phyloP scores from a whole-genome alignment of 1,139 yeast genomes.

The Taphrina pruni region DNA sequence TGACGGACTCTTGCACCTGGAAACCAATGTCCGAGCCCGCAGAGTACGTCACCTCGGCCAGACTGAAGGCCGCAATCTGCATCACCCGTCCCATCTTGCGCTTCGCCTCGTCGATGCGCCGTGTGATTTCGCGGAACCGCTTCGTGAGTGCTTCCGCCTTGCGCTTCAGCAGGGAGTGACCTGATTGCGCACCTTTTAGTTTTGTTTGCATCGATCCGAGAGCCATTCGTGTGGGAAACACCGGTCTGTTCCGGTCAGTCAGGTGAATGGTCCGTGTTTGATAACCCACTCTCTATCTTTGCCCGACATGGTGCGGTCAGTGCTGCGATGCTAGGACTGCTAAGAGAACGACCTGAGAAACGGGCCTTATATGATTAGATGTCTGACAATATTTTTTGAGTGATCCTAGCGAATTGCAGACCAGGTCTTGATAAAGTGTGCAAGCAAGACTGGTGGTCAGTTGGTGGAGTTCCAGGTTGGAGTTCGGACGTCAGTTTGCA shows the following conservation, averaged over 20 bases:
- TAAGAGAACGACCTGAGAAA: no score
- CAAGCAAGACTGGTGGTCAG: conserved; percentile 2
- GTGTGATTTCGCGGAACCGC: conserved; percentile 93
- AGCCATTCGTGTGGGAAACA: conserved; percentile 40
- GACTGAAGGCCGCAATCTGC: conserved; percentile 97
- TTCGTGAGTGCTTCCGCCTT: conserved; percentile 96
- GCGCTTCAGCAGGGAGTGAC: conserved; percentile 89
- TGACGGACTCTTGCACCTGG: conserved; percentile 94
- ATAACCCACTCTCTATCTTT: conserved; percentile 31
- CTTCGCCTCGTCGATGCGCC: conserved; percentile 91
- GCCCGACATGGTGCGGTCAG: conserved; percentile 34
- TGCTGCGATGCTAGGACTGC: not conserved
- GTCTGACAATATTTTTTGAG: no score
- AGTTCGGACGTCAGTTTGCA: conserved; percentile 8
- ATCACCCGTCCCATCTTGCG: conserved; percentile 97
- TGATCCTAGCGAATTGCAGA: no score
- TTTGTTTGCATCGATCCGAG: conserved; percentile 92
- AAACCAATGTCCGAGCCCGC: conserved; percentile 94
- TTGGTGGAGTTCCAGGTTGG: not conserved
- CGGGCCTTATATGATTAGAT: no score
- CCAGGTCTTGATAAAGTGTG: not conserved
- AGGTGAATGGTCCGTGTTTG: not conserved
- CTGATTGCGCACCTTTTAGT: conserved; percentile 96
- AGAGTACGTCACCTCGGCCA: conserved; percentile 96
- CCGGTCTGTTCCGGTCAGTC: conserved; percentile 23